Evolutionary conservation across 371 early-diverging fungal species (phyloP).

Genomic region (Capillidium heterosporum): DNA sequence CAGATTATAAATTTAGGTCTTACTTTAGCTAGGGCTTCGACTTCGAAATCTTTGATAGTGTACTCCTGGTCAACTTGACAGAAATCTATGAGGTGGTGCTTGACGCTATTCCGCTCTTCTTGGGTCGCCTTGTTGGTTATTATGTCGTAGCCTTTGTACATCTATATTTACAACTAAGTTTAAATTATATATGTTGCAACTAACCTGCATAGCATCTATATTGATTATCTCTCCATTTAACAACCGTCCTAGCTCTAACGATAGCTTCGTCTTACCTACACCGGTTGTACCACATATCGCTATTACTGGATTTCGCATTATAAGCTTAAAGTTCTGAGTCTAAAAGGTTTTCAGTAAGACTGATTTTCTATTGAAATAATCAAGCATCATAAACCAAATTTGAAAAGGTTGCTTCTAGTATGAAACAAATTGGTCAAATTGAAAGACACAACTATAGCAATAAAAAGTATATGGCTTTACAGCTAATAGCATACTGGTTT

Average conservation of each 20-base stretch:
- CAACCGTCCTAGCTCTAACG: constrained; percentile 64
- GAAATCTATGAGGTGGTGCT: constrained; percentile 79
- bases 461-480: too few relatives aligned
- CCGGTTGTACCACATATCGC: constrained; percentile 76
- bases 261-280: constrained; percentile 83
- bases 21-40: constrained; percentile 30
- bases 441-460: too few relatives aligned
- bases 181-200: background rate
- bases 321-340: too few relatives aligned
- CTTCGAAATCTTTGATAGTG: constrained; percentile 62
- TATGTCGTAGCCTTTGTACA: constrained; percentile 76
- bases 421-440: too few relatives aligned
- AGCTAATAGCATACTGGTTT: too few relatives aligned
- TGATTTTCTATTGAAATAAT: too few relatives aligned
- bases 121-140: constrained; percentile 82
- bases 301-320: constrained; percentile 9
- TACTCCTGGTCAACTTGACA: constrained; percentile 61
- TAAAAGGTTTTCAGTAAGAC: too few relatives aligned
- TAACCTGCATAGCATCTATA: constrained; percentile 86
- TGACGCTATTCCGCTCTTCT: constrained; percentile 44
- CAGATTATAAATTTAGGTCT: background rate
- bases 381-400: too few relatives aligned
- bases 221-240: constrained; percentile 85
- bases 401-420: too few relatives aligned
- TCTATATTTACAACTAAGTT: constrained; percentile 18